phyloP scores from a whole-genome alignment of 176 grass and related monocot genomes.

The Musa troglodytarum region DNA sequence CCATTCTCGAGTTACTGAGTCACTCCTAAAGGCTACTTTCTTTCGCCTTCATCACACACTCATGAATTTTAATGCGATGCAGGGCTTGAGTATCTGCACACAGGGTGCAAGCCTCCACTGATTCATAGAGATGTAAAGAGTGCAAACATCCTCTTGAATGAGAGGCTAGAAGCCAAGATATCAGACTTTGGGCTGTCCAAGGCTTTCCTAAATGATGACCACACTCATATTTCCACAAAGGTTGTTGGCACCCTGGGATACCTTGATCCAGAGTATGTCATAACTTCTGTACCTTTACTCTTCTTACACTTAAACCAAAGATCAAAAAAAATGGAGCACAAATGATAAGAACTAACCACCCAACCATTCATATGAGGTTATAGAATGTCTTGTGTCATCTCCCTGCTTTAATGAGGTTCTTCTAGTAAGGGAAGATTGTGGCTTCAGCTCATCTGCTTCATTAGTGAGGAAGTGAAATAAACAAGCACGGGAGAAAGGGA shows the following conservation, averaged over 20 bases:
- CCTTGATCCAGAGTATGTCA: constrained; percentile 41
- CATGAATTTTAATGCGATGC: neutral
- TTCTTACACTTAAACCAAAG: neutral
- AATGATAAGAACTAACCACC: neutral
- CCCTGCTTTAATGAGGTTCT: no score
- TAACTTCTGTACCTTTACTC: neutral
- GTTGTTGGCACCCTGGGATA: constrained; percentile 37
- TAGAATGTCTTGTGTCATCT: neutral
- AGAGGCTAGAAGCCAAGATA: constrained; percentile 33
- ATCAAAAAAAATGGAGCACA: neutral
- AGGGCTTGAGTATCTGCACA: constrained; percentile 53
- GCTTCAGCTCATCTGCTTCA: no score
- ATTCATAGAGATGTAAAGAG: constrained; percentile 56
- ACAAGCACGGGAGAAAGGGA: no score
- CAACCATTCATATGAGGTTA: neutral
- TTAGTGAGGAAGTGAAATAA: no score
- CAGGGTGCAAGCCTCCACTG: constrained; percentile 32
- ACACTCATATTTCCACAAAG: constrained; percentile 33
- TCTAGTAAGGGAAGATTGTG: no score
- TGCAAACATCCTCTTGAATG: constrained; percentile 36
- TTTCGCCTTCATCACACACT: no score
- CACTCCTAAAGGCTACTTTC: neutral
- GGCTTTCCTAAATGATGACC: constrained; percentile 10
- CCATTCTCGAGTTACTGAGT: neutral
- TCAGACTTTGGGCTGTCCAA: constrained; percentile 40